Evolutionary conservation across 768 basidiomycete genomes (phyloP).

Genomic region (Rhodotorula taiwanensis): DNA sequence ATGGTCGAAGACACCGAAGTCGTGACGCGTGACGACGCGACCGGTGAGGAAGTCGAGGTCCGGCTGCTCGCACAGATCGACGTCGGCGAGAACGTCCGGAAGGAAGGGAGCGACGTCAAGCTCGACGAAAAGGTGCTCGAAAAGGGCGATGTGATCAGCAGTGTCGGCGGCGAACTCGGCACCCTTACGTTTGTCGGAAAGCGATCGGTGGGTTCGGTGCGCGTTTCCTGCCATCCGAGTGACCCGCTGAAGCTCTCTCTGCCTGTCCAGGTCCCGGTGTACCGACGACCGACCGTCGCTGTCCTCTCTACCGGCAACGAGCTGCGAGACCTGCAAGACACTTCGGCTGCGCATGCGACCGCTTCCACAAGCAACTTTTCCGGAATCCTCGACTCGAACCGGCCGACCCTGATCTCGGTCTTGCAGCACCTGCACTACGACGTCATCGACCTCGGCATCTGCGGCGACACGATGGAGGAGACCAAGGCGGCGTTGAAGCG

Average conservation of each 20-base stretch:
- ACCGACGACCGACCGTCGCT: conserved; percentile 67
- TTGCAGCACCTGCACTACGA: conserved; percentile 67
- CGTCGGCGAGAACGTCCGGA: conserved; percentile 63
- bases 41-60: conserved; percentile 63
- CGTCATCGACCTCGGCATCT: conserved; percentile 73
- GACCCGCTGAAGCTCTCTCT: too few species aligned
- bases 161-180: conserved; percentile 73
- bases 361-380: conserved; percentile 33
- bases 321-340: conserved; percentile 56
- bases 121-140: conserved; percentile 59
- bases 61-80: conserved; percentile 60
- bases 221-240: too few species aligned
- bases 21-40: conserved; percentile 47
- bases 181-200: conserved; percentile 72
- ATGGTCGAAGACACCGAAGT: conserved; percentile 91
- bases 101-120: conserved; percentile 55
- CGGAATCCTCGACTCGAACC: conserved; percentile 74
- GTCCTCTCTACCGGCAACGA: conserved; percentile 83
- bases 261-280: conserved; percentile 65
- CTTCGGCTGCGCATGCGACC: not conserved
- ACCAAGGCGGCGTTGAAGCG: conserved; percentile 52
- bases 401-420: conserved; percentile 66
- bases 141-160: conserved; percentile 57
- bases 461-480: conserved; percentile 57
- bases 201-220: conserved; percentile 52